Base-by-base conservation (phyloP, 768 basidiomycete genomes). In the Lentinula sp. region DNA sequence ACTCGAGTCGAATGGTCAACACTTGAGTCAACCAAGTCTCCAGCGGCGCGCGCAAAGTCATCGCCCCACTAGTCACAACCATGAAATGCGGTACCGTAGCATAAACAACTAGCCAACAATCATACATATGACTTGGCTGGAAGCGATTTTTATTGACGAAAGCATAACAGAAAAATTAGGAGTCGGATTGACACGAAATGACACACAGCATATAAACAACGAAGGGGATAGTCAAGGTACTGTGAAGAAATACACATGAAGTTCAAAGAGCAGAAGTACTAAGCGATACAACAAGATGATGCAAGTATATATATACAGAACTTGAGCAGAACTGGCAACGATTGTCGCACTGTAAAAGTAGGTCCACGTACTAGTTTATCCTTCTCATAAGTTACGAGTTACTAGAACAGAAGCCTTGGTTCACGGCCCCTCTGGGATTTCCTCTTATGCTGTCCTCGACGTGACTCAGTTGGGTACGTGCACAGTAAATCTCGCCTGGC, bases 401-500 rank as follows among this genome's bases (percentile, higher is more conserved):
- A n/a, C 28, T 54, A 37, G 32, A n/a, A 31, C 39, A n/a, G 13
- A 10, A 56, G 40, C 55, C 21, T 56, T 4, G 11, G 28, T 11
- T 56, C 55, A 11, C 55, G 39, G 16, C 5, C 8, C 39, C 28
- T 56, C 40, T 56, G 55, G 13, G 31, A 15, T 43, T 56, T 56
- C 3, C 55, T n/a, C 31, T 56, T 56, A 56, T 56, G 55, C 10
- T 56, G 55, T 43, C 55, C 55, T 56, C 55, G 23, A 56, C 55
- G 55, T 13, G 55, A 56, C 39, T 56, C 55, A 18, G 55, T 43
- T 4, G 55, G 55, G n/a, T 56, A 56, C 37, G 55, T 56, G 42
- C 55, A 56, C 10, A 8, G 21, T 5, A 56, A 40, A 21, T 56
- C 32, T 9, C 55, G 37, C 42, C 40, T 40, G 23, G 55, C 40